Conservation (phyloP, 768 basidiomycete species). For the Omphalotus guepiniiformis region DNA sequence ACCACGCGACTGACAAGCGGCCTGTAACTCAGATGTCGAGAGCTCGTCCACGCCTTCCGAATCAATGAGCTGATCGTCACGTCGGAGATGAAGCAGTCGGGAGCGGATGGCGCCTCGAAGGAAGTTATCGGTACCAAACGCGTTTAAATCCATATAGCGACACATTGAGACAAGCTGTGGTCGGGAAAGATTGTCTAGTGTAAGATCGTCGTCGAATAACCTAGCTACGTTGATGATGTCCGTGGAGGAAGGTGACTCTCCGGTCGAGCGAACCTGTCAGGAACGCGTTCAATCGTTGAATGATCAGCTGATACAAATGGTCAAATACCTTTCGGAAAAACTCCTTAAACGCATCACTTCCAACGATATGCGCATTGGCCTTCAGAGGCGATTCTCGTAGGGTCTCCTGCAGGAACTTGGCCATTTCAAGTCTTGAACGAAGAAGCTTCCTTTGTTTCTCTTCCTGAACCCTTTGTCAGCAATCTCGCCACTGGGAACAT, state of each 20-base stretch:
- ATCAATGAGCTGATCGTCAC: constrained; percentile 92
- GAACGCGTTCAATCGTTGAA: not conserved
- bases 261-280: constrained; percentile 81
- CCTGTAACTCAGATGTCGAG: constrained; percentile 87
- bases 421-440: constrained; percentile 94
- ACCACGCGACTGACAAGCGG: constrained; percentile 91
- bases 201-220: constrained; percentile 96
- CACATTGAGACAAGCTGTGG: constrained; percentile 99
- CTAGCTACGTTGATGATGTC: constrained; percentile 95
- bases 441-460: constrained; percentile 97
- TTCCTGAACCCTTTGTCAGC: constrained; percentile 47
- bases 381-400: constrained; percentile 91
- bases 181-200: constrained; percentile 94
- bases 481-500: constrained; percentile 9
- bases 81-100: constrained; percentile 74
- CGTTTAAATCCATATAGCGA: constrained; percentile 96
- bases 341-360: constrained; percentile 95
- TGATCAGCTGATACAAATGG: not conserved
- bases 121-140: constrained; percentile 99
- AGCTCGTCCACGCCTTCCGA: constrained; percentile 87
- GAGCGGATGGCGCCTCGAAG: constrained; percentile 87
- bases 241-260: constrained; percentile 83
- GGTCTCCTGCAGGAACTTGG: constrained; percentile 98
- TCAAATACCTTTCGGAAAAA: constrained; percentile 89
- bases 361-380: constrained; percentile 89